Evolutionary conservation across 2,329 filamentous ascomycete genomes (phyloP), one percentile per base, ranked within the genome.

Genomic region (Talaromyces marneffei): DNA sequence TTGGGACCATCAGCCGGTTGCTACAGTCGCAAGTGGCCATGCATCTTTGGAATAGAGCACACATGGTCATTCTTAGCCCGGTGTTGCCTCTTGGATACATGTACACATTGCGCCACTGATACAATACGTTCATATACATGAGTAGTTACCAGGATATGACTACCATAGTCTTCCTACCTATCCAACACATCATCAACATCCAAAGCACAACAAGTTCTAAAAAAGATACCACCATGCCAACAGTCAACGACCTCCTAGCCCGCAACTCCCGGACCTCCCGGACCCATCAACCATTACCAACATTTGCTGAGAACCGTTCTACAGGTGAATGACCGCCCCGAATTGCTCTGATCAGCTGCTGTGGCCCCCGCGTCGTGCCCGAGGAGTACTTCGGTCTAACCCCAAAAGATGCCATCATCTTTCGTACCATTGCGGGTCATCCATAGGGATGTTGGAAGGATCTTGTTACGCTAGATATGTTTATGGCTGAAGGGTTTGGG

Each of bases 371-470:
- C 6, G 33, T 55, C 18, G 37, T n/a, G 12, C 52, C 52, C 10
- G 52, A 55, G 20, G 37, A 39, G 20, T 55, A 55, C 33, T 55
- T 40, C 20, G 33, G 52, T 25, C 33, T 55, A 4, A 18, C 2
- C 2, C 52, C 52, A 20, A 40, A 27, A 14, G 52, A 39, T 25
- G 52, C 52, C 20, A 16, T 55, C 9, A 33, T 55, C 14, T 55
- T 55, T 55, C 52, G 52, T 14, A 55, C 33, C 27, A 29, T 55
- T 39, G 52, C 52, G 20, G 52, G 52, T 12, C 52, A 55, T 55
- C 52, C 52, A 27, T 33, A 55, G n/a, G 33, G 33, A 18, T 55
- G 52, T 27, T 55, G 52, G 50, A 40, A 39, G 18, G 52, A 55
- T 10, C 23, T 55, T 27, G 35, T 40, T 2, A 18, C 52, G 7